Percentiles rank a stretch among this genome's conserved stretches.
Evolutionary conservation across 2,329 filamentous ascomycete genomes (phyloP).

Genomic region (Pseudogymnoascus sp.): DNA sequence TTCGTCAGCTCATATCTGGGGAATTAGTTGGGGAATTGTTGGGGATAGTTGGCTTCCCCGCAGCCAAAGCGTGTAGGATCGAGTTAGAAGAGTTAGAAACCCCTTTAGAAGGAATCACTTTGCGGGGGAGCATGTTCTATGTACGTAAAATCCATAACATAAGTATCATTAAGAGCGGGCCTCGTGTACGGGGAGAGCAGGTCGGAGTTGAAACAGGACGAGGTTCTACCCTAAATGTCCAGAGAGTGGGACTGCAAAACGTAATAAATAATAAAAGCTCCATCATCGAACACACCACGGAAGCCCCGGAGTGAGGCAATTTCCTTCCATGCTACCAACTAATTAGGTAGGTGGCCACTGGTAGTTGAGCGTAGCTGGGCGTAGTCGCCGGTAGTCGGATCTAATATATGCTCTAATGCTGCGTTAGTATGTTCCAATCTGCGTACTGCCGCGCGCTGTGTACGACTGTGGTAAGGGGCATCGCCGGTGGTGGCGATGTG

Average conservation of each 20-base stretch:
- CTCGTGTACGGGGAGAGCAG: not conserved
- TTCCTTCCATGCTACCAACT: slow-evolving; percentile 1
- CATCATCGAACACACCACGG: not conserved
- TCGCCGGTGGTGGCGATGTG: slow-evolving; percentile 7
- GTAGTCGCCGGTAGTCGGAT: not conserved
- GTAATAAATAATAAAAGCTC: not conserved
- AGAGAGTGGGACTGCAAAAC: slow-evolving; percentile 1
- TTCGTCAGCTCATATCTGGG: not conserved
- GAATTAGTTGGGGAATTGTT: not conserved
- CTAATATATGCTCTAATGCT: not conserved
- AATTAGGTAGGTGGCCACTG: not conserved
- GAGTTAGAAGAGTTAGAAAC: not conserved
- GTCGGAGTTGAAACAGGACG: not conserved
- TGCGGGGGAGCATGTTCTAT: not conserved
- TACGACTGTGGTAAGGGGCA: not conserved
- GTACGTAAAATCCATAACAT: not conserved
- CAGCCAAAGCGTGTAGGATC: not conserved
- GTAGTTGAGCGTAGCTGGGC: too few species aligned
- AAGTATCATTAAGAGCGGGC: not conserved
- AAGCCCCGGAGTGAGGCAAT: slow-evolving; percentile 3
- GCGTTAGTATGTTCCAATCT: not conserved
- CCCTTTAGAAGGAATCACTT: not conserved
- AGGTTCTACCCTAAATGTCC: not conserved
- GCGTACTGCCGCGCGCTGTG: not conserved
- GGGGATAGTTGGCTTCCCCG: slow-evolving; percentile 1